Conservation (phyloP, 1,139 yeast species). For the Saccharomyces hybrid region DNA sequence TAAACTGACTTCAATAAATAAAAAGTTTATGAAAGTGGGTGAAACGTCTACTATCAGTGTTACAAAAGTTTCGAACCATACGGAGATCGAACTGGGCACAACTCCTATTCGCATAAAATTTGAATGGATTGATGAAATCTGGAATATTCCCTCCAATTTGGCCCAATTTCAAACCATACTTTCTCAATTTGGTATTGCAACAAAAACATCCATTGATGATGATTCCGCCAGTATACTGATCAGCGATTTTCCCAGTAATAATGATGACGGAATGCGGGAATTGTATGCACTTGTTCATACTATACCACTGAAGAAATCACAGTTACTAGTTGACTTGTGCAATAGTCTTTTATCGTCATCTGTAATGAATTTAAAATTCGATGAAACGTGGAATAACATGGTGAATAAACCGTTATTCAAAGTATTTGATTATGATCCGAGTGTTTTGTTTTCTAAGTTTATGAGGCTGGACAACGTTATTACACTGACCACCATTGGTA, state of each 20-base stretch:
- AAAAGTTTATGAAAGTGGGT: conserved; percentile 13
- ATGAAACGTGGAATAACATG: background rate
- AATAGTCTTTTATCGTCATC: background rate
- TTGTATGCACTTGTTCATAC: background rate
- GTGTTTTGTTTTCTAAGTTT: background rate
- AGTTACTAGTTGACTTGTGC: background rate
- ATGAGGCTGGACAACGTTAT: background rate
- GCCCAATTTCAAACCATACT: conserved; percentile 2
- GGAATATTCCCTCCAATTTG: conserved; percentile 11
- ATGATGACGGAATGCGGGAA: background rate
- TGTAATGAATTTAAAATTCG: background rate
- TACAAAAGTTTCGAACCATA: background rate
- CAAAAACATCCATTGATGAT: background rate
- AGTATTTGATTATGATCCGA: background rate
- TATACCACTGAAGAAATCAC: background rate
- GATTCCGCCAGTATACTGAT: background rate
- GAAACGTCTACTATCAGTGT: conserved; percentile 12
- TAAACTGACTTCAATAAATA: conserved; percentile 21
- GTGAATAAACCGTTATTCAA: background rate
- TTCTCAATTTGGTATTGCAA: conserved; percentile 4
- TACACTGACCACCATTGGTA: background rate
- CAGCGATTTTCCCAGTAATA: background rate
- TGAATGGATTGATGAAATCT: conserved; percentile 10
- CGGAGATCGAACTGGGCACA: conserved; percentile 20
- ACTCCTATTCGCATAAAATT: conserved; percentile 18